Conservation (phyloP, 108 stramenopile species). For the Mayamaea pseudoterrestris region DNA sequence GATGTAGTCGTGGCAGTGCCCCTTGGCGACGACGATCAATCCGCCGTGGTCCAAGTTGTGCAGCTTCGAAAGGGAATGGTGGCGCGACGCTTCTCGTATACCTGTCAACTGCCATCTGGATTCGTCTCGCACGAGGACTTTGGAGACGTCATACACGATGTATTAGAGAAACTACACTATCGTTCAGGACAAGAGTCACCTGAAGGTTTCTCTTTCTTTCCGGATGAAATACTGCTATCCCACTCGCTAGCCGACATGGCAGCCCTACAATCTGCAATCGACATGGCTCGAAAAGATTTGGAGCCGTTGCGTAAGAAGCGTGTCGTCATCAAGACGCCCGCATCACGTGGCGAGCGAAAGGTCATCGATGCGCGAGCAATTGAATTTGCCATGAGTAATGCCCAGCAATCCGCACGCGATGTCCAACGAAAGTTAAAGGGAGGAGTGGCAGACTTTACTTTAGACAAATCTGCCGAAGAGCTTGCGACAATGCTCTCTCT, state of each 20-base stretch:
- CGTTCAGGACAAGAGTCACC: slow-evolving; percentile 21
- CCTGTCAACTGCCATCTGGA: slow-evolving; percentile 12
- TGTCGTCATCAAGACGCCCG: slow-evolving; percentile 12
- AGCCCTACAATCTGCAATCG: slow-evolving; percentile 18
- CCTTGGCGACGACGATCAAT: slow-evolving; percentile 1
- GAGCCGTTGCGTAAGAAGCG: slow-evolving; percentile 10
- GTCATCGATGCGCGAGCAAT: slow-evolving; percentile 28
- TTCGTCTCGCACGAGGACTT: slow-evolving; percentile 9
- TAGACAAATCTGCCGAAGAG: slow-evolving; percentile 27
- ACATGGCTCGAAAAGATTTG: slow-evolving; percentile 7
- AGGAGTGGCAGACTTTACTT: slow-evolving; percentile 15
- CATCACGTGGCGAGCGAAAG: slow-evolving; percentile 20
- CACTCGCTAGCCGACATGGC: slow-evolving; percentile 13
- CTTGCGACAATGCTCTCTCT: slow-evolving; percentile 27
- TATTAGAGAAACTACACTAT: slow-evolving; percentile 40
- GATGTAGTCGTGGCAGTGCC: slow-evolving; percentile 29
- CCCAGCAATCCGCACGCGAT: slow-evolving; percentile 18
- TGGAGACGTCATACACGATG: slow-evolving; percentile 19
- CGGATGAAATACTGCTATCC: slow-evolving; percentile 32
- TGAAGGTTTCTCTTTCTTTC: slow-evolving; percentile 29
- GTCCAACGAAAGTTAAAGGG: slow-evolving; percentile 1
- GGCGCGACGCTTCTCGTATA: slow-evolving; percentile 31
- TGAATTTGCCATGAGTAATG: slow-evolving; percentile 38
- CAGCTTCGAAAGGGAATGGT: slow-evolving; percentile 42
- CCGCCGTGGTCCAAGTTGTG: slow-evolving; percentile 24